Percentiles rank a stretch among this genome's conserved stretches.
Conservation (phyloP, 1,284 basidiomycete genomes). For the Pascua guehoae region DNA sequence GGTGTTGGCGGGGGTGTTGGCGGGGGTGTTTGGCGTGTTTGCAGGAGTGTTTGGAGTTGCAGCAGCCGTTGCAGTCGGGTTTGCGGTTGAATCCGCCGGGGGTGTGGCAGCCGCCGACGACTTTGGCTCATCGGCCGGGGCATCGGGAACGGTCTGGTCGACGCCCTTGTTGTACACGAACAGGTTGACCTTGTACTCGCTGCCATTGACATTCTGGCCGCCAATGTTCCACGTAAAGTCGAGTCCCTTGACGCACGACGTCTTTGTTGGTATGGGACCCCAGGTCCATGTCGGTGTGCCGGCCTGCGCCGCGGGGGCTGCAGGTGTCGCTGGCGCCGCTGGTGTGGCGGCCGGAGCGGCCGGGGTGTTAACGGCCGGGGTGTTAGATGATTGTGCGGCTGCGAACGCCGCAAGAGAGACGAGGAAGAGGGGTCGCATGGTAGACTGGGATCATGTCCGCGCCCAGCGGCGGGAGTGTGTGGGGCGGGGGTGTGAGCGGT, state of each 20-base stretch:
- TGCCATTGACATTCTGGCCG: background rate
- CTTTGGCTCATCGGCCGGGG: background rate
- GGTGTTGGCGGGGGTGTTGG: too few relatives aligned
- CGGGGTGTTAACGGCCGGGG: background rate
- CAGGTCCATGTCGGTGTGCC: slow-evolving; percentile 17
- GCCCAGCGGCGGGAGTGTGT: too few relatives aligned
- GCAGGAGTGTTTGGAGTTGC: background rate
- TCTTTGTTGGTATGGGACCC: slow-evolving; percentile 13
- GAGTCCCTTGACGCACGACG: slow-evolving; percentile 15
- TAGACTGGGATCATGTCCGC: too few relatives aligned
- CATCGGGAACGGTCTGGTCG: slow-evolving; percentile 5
- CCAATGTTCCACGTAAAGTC: background rate
- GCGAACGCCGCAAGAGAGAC: background rate
- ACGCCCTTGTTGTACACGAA: slow-evolving; percentile 28
- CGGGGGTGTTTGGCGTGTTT: background rate
- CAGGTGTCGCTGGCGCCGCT: too few relatives aligned
- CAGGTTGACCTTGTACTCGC: slow-evolving; percentile 24
- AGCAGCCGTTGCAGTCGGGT: background rate
- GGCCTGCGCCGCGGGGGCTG: background rate
- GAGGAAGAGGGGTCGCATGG: background rate
- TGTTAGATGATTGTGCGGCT: background rate
- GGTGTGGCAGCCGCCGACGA: background rate
- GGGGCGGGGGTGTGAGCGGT: too few relatives aligned
- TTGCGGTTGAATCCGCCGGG: background rate
- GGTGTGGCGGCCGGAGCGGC: background rate